Conservation (phyloP, 2,329 filamentous ascomycete species). For the Talaromyces atroroseus region DNA sequence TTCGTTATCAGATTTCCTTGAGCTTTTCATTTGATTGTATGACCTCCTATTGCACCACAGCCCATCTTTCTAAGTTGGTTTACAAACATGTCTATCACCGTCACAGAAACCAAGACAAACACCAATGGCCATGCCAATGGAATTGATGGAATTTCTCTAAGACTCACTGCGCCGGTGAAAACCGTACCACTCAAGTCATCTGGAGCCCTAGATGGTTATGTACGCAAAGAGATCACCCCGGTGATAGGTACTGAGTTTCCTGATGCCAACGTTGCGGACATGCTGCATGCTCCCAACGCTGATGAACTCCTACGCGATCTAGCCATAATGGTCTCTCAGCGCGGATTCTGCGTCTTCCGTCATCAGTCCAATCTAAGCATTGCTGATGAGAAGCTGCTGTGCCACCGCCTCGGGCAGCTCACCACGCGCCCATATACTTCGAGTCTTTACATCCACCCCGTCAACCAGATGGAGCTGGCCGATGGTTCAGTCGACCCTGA, state of each 20-base stretch:
- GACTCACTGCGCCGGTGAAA: neutral
- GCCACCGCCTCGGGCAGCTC: conserved; percentile 28
- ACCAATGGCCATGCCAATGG: neutral
- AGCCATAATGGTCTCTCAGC: conserved; percentile 32
- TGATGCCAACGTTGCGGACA: conserved; percentile 30
- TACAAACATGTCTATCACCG: neutral
- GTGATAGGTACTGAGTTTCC: conserved; percentile 41
- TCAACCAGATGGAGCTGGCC: neutral
- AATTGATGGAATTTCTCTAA: neutral
- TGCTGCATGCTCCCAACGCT: conserved; percentile 32
- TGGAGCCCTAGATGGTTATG: conserved; percentile 33
- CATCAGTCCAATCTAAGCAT: neutral
- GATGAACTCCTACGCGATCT: conserved; percentile 28
- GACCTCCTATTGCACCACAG: neutral
- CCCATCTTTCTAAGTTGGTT: neutral
- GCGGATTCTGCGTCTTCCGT: conserved; percentile 33
- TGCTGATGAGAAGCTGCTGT: conserved; percentile 18
- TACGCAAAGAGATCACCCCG: conserved; percentile 40
- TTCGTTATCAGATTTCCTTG: neutral
- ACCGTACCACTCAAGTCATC: conserved; percentile 25
- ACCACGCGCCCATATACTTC: conserved; percentile 36
- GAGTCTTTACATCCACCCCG: conserved; percentile 4
- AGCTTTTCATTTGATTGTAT: neutral
- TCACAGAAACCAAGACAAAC: neutral
- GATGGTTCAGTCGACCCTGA: neutral